phyloP scores from a whole-genome alignment of 495 filamentous ascomycete genomes.

The Podospora sp. region DNA sequence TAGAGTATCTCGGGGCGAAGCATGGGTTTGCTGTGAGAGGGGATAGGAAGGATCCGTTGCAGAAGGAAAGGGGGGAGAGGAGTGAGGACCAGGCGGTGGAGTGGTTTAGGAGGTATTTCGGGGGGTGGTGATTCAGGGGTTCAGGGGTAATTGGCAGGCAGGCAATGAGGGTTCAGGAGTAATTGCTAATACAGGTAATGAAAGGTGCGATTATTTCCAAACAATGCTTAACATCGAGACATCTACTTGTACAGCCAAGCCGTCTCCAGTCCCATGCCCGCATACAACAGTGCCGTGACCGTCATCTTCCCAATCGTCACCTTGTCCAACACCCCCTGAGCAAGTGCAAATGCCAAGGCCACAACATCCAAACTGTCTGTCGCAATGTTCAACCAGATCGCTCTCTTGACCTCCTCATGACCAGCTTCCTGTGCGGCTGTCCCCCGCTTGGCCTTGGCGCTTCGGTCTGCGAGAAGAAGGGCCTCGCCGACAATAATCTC shows the following conservation, averaged over 20 bases:
- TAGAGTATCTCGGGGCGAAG: constrained; percentile 58
- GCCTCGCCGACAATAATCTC: constrained; percentile 11
- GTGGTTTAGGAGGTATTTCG: constrained; percentile 51
- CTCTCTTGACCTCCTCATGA: constrained; percentile 5
- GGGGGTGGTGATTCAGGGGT: not conserved
- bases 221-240: not conserved
- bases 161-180: too few species aligned
- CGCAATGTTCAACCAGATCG: constrained; percentile 14
- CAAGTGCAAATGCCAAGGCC: not conserved
- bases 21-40: constrained; percentile 65
- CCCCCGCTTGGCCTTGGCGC: constrained; percentile 9
- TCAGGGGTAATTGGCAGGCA: too few species aligned
- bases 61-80: constrained; percentile 54
- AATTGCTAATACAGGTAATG: too few species aligned
- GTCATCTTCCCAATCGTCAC: not conserved
- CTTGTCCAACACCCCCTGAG: not conserved
- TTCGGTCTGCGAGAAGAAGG: constrained; percentile 9
- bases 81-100: constrained; percentile 48
- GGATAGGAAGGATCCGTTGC: constrained; percentile 44
- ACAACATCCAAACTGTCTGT: constrained; percentile 11
- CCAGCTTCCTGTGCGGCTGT: not conserved
- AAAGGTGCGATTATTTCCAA: too few species aligned
- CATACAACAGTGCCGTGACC: not conserved
- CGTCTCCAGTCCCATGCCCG: not conserved
- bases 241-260: constrained; percentile 8